These are phyloP conservation scores for Metrosideros polymorpha DNA, from an alignment of 441 rosid species.

Conservation along the genomic window DNA sequence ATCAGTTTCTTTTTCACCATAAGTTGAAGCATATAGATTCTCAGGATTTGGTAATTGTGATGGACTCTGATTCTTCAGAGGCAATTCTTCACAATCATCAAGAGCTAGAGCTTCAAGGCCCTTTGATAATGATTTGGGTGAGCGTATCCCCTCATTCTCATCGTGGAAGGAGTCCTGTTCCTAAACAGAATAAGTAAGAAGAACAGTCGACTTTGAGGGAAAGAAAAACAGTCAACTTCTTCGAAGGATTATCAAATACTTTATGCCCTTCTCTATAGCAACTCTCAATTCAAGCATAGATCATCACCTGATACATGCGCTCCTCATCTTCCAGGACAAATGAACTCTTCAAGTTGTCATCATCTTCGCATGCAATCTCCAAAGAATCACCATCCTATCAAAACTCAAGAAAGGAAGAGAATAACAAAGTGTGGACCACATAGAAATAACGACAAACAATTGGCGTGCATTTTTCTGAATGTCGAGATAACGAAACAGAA, in stretches of 20 bases:
- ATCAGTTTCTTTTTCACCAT: slow-evolving; percentile 8
- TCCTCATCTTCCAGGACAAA: not conserved
- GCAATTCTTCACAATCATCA: slow-evolving; percentile 25
- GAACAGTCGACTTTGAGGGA: not conserved
- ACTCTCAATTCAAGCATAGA: not conserved
- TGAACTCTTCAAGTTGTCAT: not conserved
- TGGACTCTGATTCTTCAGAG: slow-evolving; percentile 18
- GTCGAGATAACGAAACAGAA: not conserved
- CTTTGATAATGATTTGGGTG: slow-evolving; percentile 25
- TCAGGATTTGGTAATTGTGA: slow-evolving; percentile 19
- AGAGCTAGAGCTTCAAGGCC: slow-evolving; percentile 23
- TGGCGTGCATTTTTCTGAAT: not conserved
- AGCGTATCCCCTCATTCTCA: slow-evolving; percentile 22
- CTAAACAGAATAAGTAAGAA: not conserved
- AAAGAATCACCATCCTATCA: slow-evolving; percentile 8
- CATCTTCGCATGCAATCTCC: slow-evolving; percentile 4
- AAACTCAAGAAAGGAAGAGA: not conserved
- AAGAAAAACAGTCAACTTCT: not conserved
- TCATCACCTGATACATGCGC: not conserved
- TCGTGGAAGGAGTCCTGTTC: not conserved
- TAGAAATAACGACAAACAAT: not conserved
- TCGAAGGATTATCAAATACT: not conserved
- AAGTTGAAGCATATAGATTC: slow-evolving; percentile 4
- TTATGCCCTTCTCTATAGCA: not conserved
- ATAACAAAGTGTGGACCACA: not conserved